Evolutionary conservation across 2,329 filamentous ascomycete species (phyloP), one percentile per base, ranked within the genome.

Genomic region (Thelonectria blattea): DNA sequence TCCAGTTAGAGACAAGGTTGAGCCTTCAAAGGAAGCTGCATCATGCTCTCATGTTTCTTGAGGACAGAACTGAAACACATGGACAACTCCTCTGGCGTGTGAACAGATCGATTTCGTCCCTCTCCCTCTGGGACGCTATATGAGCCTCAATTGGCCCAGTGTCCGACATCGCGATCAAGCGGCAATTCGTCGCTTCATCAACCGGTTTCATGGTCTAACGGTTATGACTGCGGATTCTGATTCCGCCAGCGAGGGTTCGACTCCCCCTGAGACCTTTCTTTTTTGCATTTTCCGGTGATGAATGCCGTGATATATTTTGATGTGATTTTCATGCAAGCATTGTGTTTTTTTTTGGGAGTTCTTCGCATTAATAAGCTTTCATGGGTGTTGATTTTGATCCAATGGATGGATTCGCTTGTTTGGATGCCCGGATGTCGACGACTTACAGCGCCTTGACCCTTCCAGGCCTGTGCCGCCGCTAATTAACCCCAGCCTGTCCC

Each of bases 401-500:
- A 6, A 9, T 30, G 27, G 27, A 10, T 24, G 22, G 7, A 24
- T 24, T 24, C 22, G 22, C 3, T 24, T 7, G 3, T 24, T 7
- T 4, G 22, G 4, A 3, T 24, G 22, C n/a, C n/a, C n/a, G n/a
- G n/a, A n/a, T n/a, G n/a, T n/a, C n/a, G n/a, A 24, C 22, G 27
- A 30, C 27, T 30, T 30, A 30, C 27, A 30, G 27, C 27, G 27
- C 27, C 27, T 7, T 30, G 27, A 24, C 22, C 22, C 22, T 6
- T 24, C 22, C 22, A 24, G 22, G 22, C 22, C 22, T 24, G 22
- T 24, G 22, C 22, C 3, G 42, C 56, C 59, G 60, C 64, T 62
- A 59, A 58, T 59, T 53, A 60, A 51, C 32, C 42, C 39, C 39
- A 4, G 39, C 7, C n/a, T 7, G 20, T 30, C n/a, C 20, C 45